Conservation (phyloP, 306 rosid species). For the Casuarina cunninghamiana region DNA sequence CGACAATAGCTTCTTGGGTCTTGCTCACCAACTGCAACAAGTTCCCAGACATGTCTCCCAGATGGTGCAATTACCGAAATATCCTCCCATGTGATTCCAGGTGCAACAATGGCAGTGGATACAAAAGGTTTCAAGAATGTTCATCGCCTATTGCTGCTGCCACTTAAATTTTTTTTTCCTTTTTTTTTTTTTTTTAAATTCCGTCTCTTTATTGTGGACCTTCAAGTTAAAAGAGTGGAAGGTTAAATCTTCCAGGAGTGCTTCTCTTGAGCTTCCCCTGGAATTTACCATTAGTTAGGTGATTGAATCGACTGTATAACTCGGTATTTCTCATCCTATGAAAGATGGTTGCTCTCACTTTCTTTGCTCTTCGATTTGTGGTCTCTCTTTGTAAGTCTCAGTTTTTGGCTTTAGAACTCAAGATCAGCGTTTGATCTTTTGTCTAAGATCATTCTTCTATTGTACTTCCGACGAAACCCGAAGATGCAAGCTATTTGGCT, state of each 20-base stretch:
- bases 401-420: too few relatives aligned
- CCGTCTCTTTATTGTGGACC: background rate
- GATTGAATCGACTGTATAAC: too few relatives aligned
- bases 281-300: too few relatives aligned
- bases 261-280: too few relatives aligned
- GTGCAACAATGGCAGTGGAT: background rate
- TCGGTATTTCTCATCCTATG: background rate
- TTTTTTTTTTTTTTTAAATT: background rate
- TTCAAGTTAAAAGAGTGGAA: background rate
- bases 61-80: slow-evolving; percentile 28
- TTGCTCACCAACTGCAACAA: slow-evolving; percentile 43
- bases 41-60: slow-evolving; percentile 48
- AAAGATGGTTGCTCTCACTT: background rate
- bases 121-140: background rate
- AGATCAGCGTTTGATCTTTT: too few relatives aligned
- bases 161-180: too few relatives aligned
- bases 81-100: slow-evolving; percentile 19
- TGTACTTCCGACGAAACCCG: background rate
- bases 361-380: background rate
- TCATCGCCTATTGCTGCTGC: background rate
- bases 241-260: background rate
- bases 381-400: background rate
- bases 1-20: slow-evolving; percentile 35
- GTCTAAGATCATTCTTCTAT: too few relatives aligned
- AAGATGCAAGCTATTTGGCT: background rate